These are phyloP conservation scores for Falciphora oryzae DNA, from an alignment of 2,329 filamentous ascomycete genomes.

Conservation along the genomic window DNA sequence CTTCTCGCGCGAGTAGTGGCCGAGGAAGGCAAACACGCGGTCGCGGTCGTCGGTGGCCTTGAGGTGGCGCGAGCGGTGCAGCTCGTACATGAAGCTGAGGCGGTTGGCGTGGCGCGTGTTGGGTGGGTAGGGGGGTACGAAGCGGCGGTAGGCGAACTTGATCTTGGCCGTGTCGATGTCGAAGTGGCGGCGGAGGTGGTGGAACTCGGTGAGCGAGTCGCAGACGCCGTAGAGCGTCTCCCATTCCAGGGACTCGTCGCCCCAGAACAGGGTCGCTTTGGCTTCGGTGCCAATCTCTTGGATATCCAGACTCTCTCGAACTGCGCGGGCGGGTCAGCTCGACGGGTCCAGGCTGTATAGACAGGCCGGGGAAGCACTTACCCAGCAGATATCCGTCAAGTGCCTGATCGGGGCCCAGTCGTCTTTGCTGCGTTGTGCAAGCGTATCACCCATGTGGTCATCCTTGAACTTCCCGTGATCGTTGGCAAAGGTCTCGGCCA, in stretches of 20 bases:
- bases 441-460: neutral
- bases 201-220: constrained; percentile 6
- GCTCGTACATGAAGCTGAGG: constrained; percentile 11
- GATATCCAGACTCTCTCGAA: constrained; percentile 6
- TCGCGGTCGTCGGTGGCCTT: constrained; percentile 6
- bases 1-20: constrained; percentile 9
- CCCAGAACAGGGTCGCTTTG: constrained; percentile 10
- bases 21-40: constrained; percentile 10
- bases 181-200: constrained; percentile 9
- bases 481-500: neutral
- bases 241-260: constrained; percentile 7
- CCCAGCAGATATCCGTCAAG: too few relatives aligned
- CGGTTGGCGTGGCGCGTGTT: constrained; percentile 10
- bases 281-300: constrained; percentile 10
- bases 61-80: constrained; percentile 10
- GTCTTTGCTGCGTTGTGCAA: neutral
- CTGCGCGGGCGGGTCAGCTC: neutral
- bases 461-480: neutral
- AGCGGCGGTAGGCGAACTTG: constrained; percentile 7
- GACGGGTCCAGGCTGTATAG: too few relatives aligned
- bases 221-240: constrained; percentile 3
- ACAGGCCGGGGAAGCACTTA: too few relatives aligned
- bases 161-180: constrained; percentile 8
- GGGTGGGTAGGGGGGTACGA: constrained; percentile 4
- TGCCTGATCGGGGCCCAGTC: too few relatives aligned